A percentile compares a stretch with the other conserved stretches of the same genome.
phyloP scores from a whole-genome alignment of 805 yeast species.

The Jamesozyma hellenica region DNA sequence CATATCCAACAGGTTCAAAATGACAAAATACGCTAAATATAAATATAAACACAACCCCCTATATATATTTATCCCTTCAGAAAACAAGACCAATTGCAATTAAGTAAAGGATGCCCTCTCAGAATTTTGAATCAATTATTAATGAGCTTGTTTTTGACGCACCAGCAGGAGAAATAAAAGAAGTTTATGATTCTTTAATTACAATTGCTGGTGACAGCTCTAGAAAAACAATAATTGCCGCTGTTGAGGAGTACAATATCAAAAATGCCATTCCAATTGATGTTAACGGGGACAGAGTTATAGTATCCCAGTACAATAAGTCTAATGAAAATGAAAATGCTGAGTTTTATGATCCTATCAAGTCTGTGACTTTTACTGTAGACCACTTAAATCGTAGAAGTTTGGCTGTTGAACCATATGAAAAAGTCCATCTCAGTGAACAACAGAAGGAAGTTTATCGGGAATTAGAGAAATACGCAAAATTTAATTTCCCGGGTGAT shows the following conservation, averaged over 20 bases:
- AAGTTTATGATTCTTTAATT: constrained; percentile 34
- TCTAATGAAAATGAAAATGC: constrained; percentile 35
- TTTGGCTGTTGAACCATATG: constrained; percentile 40
- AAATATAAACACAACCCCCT: neutral
- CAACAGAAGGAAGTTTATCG: constrained; percentile 13
- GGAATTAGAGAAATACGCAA: constrained; percentile 38
- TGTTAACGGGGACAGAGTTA: constrained; percentile 28
- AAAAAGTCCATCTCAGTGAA: constrained; percentile 7
- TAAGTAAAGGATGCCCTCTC: constrained; percentile 8
- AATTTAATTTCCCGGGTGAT: constrained; percentile 58
- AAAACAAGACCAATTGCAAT: neutral
- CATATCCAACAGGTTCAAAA: no score
- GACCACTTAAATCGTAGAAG: constrained; percentile 43
- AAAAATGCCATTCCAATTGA: constrained; percentile 27
- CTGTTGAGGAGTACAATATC: constrained; percentile 34
- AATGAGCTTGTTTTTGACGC: constrained; percentile 22
- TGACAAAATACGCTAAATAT: no score
- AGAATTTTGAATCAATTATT: constrained; percentile 20
- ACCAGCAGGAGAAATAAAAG: constrained; percentile 30
- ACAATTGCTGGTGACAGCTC: constrained; percentile 34
- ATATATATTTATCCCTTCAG: neutral
- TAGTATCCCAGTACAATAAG: constrained; percentile 42
- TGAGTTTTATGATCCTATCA: constrained; percentile 47
- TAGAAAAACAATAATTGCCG: constrained; percentile 27
- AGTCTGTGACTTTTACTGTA: constrained; percentile 43